phyloP scores from a whole-genome alignment of 768 basidiomycete species.

The Mycena amicta region DNA sequence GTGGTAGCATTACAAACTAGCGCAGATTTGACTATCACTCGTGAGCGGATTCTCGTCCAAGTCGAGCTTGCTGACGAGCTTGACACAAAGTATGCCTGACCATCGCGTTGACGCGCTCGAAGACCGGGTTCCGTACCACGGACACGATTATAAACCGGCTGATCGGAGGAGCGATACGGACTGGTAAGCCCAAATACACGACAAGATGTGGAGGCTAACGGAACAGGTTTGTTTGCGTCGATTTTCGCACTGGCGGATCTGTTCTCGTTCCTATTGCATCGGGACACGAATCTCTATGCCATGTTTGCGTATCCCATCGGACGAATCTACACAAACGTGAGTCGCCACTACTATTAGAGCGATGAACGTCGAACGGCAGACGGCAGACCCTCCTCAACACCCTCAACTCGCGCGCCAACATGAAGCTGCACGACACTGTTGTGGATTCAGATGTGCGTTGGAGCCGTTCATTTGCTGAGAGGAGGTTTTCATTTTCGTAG shows the following conservation, averaged over 20 bases:
- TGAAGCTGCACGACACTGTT: conserved; percentile 14
- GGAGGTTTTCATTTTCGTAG: background rate
- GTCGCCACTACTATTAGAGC: too few relatives aligned
- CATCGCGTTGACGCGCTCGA: conserved; percentile 11
- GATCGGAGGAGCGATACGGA: conserved; percentile 15
- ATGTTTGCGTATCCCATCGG: conserved; percentile 40
- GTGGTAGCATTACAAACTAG: conserved; percentile 17
- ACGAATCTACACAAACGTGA: conserved; percentile 40
- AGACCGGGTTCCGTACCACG: conserved; percentile 14
- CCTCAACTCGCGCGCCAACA: conserved; percentile 25
- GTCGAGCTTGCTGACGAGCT: background rate
- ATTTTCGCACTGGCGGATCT: conserved; percentile 36
- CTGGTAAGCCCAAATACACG: conserved; percentile 3
- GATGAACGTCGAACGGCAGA: too few relatives aligned
- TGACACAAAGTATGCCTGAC: conserved; percentile 14
- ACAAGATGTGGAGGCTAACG: background rate
- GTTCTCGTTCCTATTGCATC: conserved; percentile 29
- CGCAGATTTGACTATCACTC: conserved; percentile 15
- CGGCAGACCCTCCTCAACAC: conserved; percentile 33
- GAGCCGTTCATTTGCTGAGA: background rate
- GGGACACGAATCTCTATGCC: conserved; percentile 31
- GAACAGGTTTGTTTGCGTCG: conserved; percentile 31
- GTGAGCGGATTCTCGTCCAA: conserved; percentile 1
- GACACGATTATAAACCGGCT: conserved; percentile 21
- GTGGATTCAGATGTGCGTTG: conserved; percentile 15